These are phyloP conservation scores for Daldinia bambusicola DNA, from an alignment of 495 filamentous ascomycete species.

Conservation along the genomic window DNA sequence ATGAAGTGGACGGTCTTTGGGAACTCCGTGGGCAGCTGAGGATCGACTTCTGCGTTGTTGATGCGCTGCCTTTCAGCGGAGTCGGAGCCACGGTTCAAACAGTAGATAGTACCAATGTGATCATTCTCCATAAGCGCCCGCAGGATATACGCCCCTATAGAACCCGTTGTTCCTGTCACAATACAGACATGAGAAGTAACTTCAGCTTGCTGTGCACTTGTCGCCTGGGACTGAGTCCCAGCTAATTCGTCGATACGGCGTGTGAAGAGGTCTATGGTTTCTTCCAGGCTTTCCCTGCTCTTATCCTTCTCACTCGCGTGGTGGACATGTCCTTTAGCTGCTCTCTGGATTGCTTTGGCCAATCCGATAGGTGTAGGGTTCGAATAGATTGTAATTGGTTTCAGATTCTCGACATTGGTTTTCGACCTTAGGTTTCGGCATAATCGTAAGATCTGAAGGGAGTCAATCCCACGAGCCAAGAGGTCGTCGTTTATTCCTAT, in stretches of 20 bases:
- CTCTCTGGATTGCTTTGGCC: not conserved
- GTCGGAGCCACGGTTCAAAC: conserved; percentile 1
- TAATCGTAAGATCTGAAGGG: not conserved
- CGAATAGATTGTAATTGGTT: not conserved
- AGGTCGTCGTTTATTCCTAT: not conserved
- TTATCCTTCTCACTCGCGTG: not conserved
- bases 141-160: not conserved
- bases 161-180: not conserved
- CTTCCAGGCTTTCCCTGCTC: not conserved
- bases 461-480: not conserved
- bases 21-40: not conserved
- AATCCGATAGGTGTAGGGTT: not conserved
- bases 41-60: not conserved
- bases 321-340: not conserved
- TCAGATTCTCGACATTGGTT: not conserved
- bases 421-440: conserved; percentile 1
- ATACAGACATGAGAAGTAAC: not conserved
- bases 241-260: not conserved
- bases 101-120: conserved; percentile 1
- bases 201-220: not conserved
- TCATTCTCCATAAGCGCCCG: not conserved
- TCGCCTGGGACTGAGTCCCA: not conserved
- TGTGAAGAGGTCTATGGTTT: not conserved
- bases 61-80: not conserved
- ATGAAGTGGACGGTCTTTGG: conserved; percentile 58